Evolutionary conservation across 192 early-diverging fungal genomes (phyloP).

Genomic region (Coemansia sp.): DNA sequence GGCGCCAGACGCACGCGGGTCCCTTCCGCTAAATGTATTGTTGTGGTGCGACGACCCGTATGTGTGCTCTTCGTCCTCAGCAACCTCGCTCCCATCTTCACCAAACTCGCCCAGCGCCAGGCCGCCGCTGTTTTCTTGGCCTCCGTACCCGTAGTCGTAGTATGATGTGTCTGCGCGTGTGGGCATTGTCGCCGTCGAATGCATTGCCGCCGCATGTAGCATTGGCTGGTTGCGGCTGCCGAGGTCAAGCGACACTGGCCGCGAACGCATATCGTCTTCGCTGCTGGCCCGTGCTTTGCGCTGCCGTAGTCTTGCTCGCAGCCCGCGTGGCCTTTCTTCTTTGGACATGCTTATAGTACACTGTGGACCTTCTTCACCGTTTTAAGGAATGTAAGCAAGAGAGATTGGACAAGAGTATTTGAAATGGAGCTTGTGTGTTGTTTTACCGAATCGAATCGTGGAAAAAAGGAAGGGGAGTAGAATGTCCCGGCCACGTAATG

Average conservation of each 20-base stretch:
- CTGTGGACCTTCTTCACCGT: no score
- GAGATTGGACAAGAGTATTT: no score
- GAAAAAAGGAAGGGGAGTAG: no score
- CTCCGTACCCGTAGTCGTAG: neutral
- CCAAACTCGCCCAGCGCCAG: conserved; percentile 52
- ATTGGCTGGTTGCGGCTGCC: conserved; percentile 18
- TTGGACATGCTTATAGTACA: conserved; percentile 21
- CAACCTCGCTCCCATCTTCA: conserved; percentile 37
- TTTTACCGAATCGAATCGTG: no score
- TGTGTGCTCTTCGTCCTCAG: conserved; percentile 33
- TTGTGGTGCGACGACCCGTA: neutral
- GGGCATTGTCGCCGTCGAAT: conserved; percentile 41
- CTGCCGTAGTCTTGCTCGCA: conserved; percentile 49
- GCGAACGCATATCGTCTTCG: conserved; percentile 46
- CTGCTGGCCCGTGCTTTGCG: conserved; percentile 46
- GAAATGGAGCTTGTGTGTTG: no score
- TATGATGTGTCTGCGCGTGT: conserved; percentile 12
- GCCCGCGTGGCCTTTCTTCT: conserved; percentile 49
- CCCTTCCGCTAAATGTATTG: neutral
- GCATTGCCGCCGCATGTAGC: conserved; percentile 30
- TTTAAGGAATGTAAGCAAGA: neutral
- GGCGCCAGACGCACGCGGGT: conserved; percentile 25
- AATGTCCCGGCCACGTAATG: no score
- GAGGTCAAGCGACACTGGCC: conserved; percentile 46
- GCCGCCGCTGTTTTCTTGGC: conserved; percentile 22